Evolutionary conservation across 352 stramenopile species (phyloP).

Genomic region (Phytophthora ramorum): DNA sequence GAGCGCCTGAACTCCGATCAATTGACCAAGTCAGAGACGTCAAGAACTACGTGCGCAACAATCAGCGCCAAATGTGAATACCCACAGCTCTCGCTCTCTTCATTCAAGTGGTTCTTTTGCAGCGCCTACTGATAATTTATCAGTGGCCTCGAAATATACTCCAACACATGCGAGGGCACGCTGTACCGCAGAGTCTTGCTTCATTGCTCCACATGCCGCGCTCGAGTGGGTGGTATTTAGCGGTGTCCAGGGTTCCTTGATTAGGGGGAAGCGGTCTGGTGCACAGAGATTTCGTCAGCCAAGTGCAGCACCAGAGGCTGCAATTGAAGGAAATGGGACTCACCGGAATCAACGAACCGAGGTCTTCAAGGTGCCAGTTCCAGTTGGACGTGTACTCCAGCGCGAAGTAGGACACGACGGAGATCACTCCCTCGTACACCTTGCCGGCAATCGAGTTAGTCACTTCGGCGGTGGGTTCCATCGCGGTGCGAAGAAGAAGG

Average conservation of each 20-base stretch:
- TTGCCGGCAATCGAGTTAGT: constrained; percentile 24
- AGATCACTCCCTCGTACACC: constrained; percentile 32
- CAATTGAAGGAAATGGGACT: not conserved
- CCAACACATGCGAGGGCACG: not conserved
- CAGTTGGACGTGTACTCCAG: constrained; percentile 38
- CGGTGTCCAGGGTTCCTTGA: not conserved
- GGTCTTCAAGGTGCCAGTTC: constrained; percentile 37
- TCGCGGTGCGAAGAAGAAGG: not conserved
- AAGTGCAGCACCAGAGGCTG: not conserved
- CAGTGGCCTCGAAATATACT: not conserved
- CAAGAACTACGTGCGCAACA: too few relatives aligned
- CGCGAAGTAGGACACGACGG: constrained; percentile 32
- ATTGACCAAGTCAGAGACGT: too few relatives aligned
- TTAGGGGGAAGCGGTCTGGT: constrained; percentile 9
- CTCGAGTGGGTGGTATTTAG: not conserved
- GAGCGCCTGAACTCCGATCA: too few relatives aligned
- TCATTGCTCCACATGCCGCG: not conserved
- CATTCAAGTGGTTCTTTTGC: too few relatives aligned
- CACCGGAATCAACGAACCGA: constrained; percentile 30
- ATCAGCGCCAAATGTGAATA: too few relatives aligned
- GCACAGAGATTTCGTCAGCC: constrained; percentile 1
- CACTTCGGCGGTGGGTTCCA: constrained; percentile 19
- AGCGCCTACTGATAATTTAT: constrained; percentile 11
- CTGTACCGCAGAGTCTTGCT: not conserved
- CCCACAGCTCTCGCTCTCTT: too few relatives aligned